A percentile compares a stretch with the other conserved stretches of the same genome.
Evolutionary conservation across 2,329 filamentous ascomycete genomes (phyloP).

Genomic region (Fusarium virguliforme): DNA sequence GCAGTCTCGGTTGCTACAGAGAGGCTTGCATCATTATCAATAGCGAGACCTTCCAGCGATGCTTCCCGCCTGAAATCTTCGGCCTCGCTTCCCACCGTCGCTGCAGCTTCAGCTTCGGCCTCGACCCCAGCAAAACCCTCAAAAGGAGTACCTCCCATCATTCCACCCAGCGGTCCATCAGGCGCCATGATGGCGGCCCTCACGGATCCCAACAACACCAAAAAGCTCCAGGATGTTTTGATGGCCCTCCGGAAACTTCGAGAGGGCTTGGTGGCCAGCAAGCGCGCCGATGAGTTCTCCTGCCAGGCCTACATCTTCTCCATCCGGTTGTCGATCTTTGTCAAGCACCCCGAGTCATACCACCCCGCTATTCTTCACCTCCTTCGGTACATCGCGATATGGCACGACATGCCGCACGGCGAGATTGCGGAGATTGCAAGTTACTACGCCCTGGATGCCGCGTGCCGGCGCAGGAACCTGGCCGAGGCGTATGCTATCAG

Average conservation of each 20-base stretch:
- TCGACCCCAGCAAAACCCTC: constrained; percentile 25
- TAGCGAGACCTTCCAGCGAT: background rate
- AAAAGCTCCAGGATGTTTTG: constrained; percentile 81
- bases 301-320: constrained; percentile 94
- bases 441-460: constrained; percentile 89
- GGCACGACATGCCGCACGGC: constrained; percentile 76
- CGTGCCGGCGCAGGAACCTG: constrained; percentile 85
- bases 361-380: constrained; percentile 88
- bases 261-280: constrained; percentile 87
- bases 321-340: constrained; percentile 85
- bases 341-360: constrained; percentile 89
- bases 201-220: constrained; percentile 61
- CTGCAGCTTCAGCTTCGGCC: constrained; percentile 24
- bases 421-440: constrained; percentile 85
- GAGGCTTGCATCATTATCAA: constrained; percentile 9
- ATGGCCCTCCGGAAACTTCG: constrained; percentile 91
- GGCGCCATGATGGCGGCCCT: constrained; percentile 38
- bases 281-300: constrained; percentile 84
- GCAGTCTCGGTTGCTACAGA: background rate
- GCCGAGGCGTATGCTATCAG: constrained; percentile 80
- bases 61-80: background rate
- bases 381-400: constrained; percentile 78
- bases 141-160: constrained; percentile 29
- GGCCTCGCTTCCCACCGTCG: background rate
- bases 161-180: constrained; percentile 33